A percentile compares a stretch with the other conserved stretches of the same genome.
phyloP scores from a whole-genome alignment of 1,284 basidiomycete genomes.

The Apiotrichum mycotoxinovorans region DNA sequence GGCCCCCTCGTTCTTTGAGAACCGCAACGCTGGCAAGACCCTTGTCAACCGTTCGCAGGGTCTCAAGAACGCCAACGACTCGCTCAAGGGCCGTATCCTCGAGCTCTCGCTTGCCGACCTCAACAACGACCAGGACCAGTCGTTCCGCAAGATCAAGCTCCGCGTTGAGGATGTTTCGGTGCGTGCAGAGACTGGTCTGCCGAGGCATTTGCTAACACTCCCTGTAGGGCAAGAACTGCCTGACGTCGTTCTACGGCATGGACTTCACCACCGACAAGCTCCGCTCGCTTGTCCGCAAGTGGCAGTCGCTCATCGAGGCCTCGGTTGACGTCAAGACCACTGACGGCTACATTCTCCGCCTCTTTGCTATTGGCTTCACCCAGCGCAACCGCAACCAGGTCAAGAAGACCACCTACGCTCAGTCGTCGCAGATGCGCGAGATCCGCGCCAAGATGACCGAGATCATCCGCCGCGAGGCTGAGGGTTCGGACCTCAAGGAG shows the following conservation, averaged over 20 bases:
- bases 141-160: slow-evolving; percentile 99
- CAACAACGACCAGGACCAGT: slow-evolving; percentile 99
- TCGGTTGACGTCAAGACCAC: slow-evolving; percentile 99
- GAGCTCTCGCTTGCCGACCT: slow-evolving; percentile 97
- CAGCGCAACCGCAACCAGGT: slow-evolving; percentile 96
- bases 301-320: slow-evolving; percentile 99
- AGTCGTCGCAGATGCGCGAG: slow-evolving; percentile 90
- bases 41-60: slow-evolving; percentile 98
- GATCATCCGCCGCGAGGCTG: slow-evolving; percentile 96
- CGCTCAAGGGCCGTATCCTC: slow-evolving; percentile 92
- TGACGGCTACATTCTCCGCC: slow-evolving; percentile 97
- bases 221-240: slow-evolving; percentile 91
- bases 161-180: slow-evolving; percentile 83
- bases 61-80: slow-evolving; percentile 98
- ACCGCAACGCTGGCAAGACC: slow-evolving; percentile 96
- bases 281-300: slow-evolving; percentile 98
- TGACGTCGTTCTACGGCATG: slow-evolving; percentile 99
- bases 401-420: slow-evolving; percentile 98
- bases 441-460: slow-evolving; percentile 99
- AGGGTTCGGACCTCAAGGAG: slow-evolving; percentile 96
- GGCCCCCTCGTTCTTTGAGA: slow-evolving; percentile 97
- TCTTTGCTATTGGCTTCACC: slow-evolving; percentile 99
- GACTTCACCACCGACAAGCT: slow-evolving; percentile 99
- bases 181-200: not conserved
- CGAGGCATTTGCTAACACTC: not conserved